phyloP scores from a whole-genome alignment of 2,329 filamentous ascomycete genomes.

The Cytospora piceae region DNA sequence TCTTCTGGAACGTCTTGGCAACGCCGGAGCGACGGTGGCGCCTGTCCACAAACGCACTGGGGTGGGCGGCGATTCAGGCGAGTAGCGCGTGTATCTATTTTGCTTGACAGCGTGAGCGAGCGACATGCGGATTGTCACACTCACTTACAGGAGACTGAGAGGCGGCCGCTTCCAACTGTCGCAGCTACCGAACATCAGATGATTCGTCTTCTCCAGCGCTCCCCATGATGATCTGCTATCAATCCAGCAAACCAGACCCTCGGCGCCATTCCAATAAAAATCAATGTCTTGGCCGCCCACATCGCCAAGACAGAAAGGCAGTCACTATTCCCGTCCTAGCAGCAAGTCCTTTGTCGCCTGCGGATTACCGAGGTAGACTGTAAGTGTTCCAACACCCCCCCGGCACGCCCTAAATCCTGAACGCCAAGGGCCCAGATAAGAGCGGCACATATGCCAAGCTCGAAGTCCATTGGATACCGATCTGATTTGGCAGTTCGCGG shows the following conservation, averaged over 20 bases:
- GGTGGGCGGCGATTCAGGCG: neutral
- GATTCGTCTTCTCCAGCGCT: neutral
- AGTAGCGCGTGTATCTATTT: neutral
- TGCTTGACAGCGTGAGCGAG: neutral
- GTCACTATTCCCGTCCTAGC: constrained; percentile 12
- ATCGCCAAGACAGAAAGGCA: constrained; percentile 22
- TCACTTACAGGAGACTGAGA: neutral
- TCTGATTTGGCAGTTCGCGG: neutral
- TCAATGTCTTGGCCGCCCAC: constrained; percentile 16
- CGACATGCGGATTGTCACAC: neutral
- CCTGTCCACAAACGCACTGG: constrained; percentile 4
- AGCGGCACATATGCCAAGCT: constrained; percentile 21
- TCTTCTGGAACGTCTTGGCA: constrained; percentile 22
- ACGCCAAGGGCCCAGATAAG: constrained; percentile 16
- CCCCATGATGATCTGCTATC: constrained; percentile 3
- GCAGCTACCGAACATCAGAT: neutral
- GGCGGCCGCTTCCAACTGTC: neutral
- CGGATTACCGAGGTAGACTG: neutral
- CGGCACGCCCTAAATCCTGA: constrained; percentile 2
- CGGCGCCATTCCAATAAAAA: constrained; percentile 5
- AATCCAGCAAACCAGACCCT: neutral
- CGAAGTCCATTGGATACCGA: constrained; percentile 15
- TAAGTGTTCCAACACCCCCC: constrained; percentile 11
- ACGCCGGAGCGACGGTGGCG: constrained; percentile 7
- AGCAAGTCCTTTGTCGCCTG: constrained; percentile 5